phyloP scores from a whole-genome alignment of 495 filamentous ascomycete genomes.

The Hyaloscypha finlandica region DNA sequence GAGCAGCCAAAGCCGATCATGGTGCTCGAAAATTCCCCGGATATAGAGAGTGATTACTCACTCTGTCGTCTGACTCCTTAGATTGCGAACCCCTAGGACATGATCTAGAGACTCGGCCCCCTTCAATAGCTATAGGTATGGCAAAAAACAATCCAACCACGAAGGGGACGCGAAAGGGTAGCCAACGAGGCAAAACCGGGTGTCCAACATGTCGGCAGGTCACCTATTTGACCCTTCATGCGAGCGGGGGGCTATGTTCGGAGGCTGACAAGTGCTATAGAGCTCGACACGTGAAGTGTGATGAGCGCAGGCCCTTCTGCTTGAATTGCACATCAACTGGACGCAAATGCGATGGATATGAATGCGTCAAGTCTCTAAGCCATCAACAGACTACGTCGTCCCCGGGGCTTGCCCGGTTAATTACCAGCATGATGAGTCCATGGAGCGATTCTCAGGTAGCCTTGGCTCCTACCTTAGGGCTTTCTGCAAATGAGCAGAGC shows the following conservation, averaged over 20 bases:
- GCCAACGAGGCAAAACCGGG: not conserved
- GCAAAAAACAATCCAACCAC: not conserved
- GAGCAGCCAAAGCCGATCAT: not conserved
- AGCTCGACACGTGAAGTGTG: not conserved
- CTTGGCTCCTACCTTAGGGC: slow-evolving; percentile 16
- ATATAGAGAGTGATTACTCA: not conserved
- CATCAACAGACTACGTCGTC: slow-evolving; percentile 2
- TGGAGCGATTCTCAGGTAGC: not conserved
- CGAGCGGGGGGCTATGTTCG: not conserved
- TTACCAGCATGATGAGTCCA: not conserved
- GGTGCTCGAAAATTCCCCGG: not conserved
- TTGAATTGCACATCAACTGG: slow-evolving; percentile 1
- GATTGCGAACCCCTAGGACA: not conserved
- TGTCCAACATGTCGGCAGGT: not conserved
- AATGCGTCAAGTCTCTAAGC: not conserved
- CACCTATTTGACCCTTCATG: not conserved
- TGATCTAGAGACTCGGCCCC: not conserved
- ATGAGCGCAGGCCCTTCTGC: not conserved
- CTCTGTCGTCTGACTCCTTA: not conserved
- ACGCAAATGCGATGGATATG: slow-evolving; percentile 7
- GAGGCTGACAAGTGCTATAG: not conserved
- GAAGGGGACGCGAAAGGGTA: not conserved
- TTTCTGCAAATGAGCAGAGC: slow-evolving; percentile 12
- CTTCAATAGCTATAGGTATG: not conserved
- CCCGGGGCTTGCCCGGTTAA: not conserved